These are phyloP conservation scores for Veloporphyrellus conicus DNA, from an alignment of 1,284 basidiomycete species.

Conservation along the genomic window DNA sequence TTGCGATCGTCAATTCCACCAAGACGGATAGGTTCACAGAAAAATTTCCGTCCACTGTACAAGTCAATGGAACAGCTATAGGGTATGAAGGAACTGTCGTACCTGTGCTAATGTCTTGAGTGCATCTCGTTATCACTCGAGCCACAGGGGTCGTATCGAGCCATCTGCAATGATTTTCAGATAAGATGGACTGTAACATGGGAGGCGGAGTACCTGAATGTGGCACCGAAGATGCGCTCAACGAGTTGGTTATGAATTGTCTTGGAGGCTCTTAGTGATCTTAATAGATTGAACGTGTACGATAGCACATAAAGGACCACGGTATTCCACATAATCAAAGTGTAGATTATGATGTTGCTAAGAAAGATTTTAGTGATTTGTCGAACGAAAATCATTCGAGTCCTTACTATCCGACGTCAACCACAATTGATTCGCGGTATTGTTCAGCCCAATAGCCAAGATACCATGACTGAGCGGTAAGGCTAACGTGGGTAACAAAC, in stretches of 20 bases:
- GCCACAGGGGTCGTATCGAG: slow-evolving; percentile 41
- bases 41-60: slow-evolving; percentile 10
- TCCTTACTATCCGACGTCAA: slow-evolving; percentile 32
- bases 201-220: slow-evolving; percentile 35
- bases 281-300: slow-evolving; percentile 33
- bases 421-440: slow-evolving; percentile 37
- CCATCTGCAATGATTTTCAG: slow-evolving; percentile 29
- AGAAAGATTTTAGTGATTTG: neutral
- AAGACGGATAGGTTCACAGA: neutral
- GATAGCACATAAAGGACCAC: slow-evolving; percentile 1
- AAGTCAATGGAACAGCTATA: slow-evolving; percentile 4
- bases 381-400: neutral
- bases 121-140: slow-evolving; percentile 19
- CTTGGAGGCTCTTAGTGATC: slow-evolving; percentile 51
- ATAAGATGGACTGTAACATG: neutral
- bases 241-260: slow-evolving; percentile 56
- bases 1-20: slow-evolving; percentile 4
- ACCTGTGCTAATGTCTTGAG: slow-evolving; percentile 22
- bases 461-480: slow-evolving; percentile 46
- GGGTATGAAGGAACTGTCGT: slow-evolving; percentile 1
- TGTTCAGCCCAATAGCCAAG: slow-evolving; percentile 51
- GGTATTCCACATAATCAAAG: neutral
- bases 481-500: slow-evolving; percentile 21
- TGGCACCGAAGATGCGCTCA: slow-evolving; percentile 53
- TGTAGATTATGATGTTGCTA: slow-evolving; percentile 4